phyloP scores from a whole-genome alignment of 768 basidiomycete species.

The Lactarius deliciosus region DNA sequence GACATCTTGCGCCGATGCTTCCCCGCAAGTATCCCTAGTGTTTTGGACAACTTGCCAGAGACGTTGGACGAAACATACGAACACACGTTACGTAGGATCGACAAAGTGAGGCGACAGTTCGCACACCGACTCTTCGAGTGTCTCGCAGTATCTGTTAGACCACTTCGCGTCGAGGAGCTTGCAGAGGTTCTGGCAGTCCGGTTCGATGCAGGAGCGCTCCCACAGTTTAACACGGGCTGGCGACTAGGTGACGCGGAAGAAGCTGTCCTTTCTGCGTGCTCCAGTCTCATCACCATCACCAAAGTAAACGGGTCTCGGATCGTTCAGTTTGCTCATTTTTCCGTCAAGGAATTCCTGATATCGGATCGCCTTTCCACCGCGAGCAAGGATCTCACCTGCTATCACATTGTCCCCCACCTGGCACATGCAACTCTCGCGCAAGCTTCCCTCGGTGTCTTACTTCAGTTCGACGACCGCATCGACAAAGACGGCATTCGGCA shows the following conservation, averaged over 20 bases:
- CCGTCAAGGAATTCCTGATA: conserved; percentile 15
- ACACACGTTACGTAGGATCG: neutral
- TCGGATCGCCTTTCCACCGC: neutral
- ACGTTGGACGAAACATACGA: no score
- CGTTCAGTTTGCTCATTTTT: conserved; percentile 17
- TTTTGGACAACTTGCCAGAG: no score
- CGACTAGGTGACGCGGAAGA: conserved; percentile 4
- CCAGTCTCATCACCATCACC: conserved; percentile 3
- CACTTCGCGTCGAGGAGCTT: conserved; percentile 10
- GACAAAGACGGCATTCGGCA: neutral
- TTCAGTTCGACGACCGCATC: neutral
- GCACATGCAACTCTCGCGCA: conserved; percentile 2
- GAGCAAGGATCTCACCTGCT: neutral
- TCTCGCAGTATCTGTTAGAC: conserved; percentile 4
- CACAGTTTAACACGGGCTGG: conserved; percentile 1
- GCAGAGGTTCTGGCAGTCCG: conserved; percentile 10
- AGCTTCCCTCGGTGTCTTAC: conserved; percentile 1
- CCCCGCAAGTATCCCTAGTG: no score
- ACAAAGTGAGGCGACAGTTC: neutral
- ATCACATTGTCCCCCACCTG: neutral
- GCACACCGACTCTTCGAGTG: conserved; percentile 16
- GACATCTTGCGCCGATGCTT: no score
- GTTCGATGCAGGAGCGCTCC: neutral
- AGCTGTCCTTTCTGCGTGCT: neutral
- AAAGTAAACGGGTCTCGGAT: neutral